These are phyloP conservation scores for Nannochloropsis oceanica DNA, from an alignment of 108 stramenopile genomes.

Conservation along the genomic window DNA sequence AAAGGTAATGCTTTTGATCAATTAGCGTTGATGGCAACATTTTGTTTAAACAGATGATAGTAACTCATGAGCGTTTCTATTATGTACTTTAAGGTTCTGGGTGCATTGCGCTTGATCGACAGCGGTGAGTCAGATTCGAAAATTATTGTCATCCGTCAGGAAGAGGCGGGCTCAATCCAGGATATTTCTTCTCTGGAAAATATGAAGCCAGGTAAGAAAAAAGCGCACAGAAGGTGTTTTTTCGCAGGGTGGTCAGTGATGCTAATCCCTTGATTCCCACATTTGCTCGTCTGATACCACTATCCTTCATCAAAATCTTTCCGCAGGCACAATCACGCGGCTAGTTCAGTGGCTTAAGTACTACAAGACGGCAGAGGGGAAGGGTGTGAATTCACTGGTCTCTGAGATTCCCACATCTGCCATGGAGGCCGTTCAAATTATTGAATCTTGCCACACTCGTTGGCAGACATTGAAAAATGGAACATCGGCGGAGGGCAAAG, in stretches of 20 bases:
- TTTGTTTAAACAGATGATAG: background rate
- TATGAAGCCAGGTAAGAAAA: conserved; percentile 54
- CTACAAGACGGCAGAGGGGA: conserved; percentile 94
- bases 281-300: background rate
- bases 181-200: conserved; percentile 48
- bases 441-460: conserved; percentile 54
- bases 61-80: background rate
- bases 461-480: conserved; percentile 39
- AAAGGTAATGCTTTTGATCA: conserved; percentile 52
- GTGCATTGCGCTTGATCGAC: conserved; percentile 84
- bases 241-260: no score
- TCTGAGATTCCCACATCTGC: conserved; percentile 51
- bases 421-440: conserved; percentile 50
- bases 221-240: no score
- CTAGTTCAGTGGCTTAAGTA: conserved; percentile 81
- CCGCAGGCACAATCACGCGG: conserved; percentile 49
- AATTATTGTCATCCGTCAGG: conserved; percentile 68
- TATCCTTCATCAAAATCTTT: background rate
- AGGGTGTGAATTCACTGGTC: conserved; percentile 70
- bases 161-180: conserved; percentile 59
- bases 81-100: background rate
- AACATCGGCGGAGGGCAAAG: background rate
- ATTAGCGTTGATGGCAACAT: background rate
- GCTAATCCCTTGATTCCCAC: no score
- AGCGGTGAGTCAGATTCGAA: conserved; percentile 96